Base-by-base conservation (phyloP, 257 asterid species). In the Leonotis leonurus region DNA sequence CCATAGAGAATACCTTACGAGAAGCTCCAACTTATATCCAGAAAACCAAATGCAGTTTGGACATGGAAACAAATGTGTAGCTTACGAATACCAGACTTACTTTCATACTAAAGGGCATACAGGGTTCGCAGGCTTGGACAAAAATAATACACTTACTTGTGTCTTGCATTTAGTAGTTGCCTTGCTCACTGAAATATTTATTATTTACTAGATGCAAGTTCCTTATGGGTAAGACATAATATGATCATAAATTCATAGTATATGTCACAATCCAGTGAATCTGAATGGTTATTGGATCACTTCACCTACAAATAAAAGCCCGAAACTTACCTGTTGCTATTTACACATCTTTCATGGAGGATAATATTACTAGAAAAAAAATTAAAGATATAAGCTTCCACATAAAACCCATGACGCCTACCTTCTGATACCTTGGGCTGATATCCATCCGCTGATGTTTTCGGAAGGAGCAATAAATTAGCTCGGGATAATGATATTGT, bases 351-450 rank as follows among this genome's bases (percentile, higher is more conserved):
- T 58, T 2, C 51, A 58, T 58, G 20, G 37, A 36, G 11, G 22
- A 35, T 45, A 27, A 27, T 8, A 21, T 18, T 16, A 55, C 18
- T 41, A 32, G 32, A 17, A 9, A 35, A n/a, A 27, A 50, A 21
- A 20, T 43, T 24, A 52, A 59, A 51, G 17, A 35, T 56, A 64
- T 21, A 43, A 64, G 7, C 22, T 57, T 16, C 18, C 16, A 32
- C 22, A 5, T 14, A 10, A 25, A 40, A 14, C 43, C 48, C 49
- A n/a, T 20, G 24, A 57, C 20, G 57, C 86, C 69, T 78, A 92
- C 99, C 99, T 87, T 93, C 99, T 45, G 97, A 87, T 69, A 93
- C 83, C 86, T 87, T 93, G 41, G 96, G 82, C 59, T 82, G 94
- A 80, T 85, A 79, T 65, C 95, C 96, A 75, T 89, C 97, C 0